These are phyloP conservation scores for Aspergillus conjunctus DNA, from an alignment of 495 filamentous ascomycete species.

Conservation along the genomic window DNA sequence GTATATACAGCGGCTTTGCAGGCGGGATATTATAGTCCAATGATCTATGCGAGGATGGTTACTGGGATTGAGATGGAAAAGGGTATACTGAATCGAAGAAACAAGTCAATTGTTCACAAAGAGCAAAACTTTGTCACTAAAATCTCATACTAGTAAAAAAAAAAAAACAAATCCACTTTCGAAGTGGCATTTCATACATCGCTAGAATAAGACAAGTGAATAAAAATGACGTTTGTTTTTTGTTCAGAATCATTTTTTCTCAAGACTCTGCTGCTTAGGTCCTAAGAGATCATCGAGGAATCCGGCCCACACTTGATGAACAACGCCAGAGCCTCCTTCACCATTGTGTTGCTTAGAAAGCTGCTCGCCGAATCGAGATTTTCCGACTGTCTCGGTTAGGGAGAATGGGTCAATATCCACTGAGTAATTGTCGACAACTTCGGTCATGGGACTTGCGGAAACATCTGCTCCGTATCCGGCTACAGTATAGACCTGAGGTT, in stretches of 20 bases:
- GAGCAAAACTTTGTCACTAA: not conserved
- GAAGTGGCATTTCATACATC: constrained; percentile 16
- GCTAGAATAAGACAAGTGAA: constrained; percentile 21
- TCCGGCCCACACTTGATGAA: constrained; percentile 54
- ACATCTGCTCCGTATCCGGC: constrained; percentile 55
- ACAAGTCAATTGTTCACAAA: not conserved
- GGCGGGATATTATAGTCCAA: too few species aligned
- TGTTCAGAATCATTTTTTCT: constrained; percentile 25
- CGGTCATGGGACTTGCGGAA: constrained; percentile 56
- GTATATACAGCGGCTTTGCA: too few species aligned
- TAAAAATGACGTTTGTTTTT: not conserved
- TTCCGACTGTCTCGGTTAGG: constrained; percentile 53
- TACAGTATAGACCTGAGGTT: constrained; percentile 59
- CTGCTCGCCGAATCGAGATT: constrained; percentile 45
- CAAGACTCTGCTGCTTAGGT: constrained; percentile 33
- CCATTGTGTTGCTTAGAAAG: constrained; percentile 31
- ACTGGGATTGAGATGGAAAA: too few species aligned
- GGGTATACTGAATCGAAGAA: not conserved
- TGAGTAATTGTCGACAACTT: constrained; percentile 60
- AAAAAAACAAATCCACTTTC: constrained; percentile 13
- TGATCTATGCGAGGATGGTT: too few species aligned
- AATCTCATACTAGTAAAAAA: not conserved
- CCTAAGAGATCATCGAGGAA: constrained; percentile 63
- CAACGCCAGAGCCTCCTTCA: constrained; percentile 40
- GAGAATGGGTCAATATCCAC: constrained; percentile 60